These are phyloP conservation scores for Lichtheimia hyalospora DNA, from an alignment of 371 early-diverging fungal species.

Conservation along the genomic window DNA sequence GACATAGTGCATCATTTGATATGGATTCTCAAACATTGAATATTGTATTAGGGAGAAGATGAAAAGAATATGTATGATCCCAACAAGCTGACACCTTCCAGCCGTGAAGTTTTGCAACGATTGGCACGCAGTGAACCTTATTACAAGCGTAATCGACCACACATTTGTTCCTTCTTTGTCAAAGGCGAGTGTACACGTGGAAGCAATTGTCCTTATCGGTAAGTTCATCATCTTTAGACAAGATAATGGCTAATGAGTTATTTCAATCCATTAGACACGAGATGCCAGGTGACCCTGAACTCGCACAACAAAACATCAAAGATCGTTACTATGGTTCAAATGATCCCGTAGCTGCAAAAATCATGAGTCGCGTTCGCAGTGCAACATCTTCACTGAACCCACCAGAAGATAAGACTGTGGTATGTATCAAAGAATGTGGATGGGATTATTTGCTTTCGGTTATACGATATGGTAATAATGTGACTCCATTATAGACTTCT, in stretches of 20 bases:
- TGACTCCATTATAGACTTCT: slow-evolving; percentile 54
- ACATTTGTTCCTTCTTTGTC: slow-evolving; percentile 94
- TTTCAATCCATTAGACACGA: slow-evolving; percentile 66
- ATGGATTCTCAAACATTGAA: too few relatives aligned
- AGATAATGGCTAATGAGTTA: background rate
- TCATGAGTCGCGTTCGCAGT: slow-evolving; percentile 61
- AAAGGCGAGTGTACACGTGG: slow-evolving; percentile 94
- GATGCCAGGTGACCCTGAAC: slow-evolving; percentile 78
- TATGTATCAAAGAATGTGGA: slow-evolving; percentile 30
- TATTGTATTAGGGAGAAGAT: slow-evolving; percentile 34
- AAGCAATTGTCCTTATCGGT: slow-evolving; percentile 85
- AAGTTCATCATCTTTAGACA: background rate
- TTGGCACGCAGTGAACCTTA: slow-evolving; percentile 89
- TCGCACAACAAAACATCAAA: slow-evolving; percentile 87
- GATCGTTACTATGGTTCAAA: slow-evolving; percentile 92
- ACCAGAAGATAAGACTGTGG: slow-evolving; percentile 72
- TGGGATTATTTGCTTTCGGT: background rate
- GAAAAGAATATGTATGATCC: slow-evolving; percentile 67
- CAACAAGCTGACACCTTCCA: slow-evolving; percentile 75
- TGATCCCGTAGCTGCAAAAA: slow-evolving; percentile 91
- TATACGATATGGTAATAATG: background rate
- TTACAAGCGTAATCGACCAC: slow-evolving; percentile 88
- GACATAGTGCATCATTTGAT: background rate
- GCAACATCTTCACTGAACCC: slow-evolving; percentile 43
- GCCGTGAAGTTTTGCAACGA: slow-evolving; percentile 76